Evolutionary conservation across 2,329 filamentous ascomycete species (phyloP).

Genomic region (Chaetomiaceae sp.): DNA sequence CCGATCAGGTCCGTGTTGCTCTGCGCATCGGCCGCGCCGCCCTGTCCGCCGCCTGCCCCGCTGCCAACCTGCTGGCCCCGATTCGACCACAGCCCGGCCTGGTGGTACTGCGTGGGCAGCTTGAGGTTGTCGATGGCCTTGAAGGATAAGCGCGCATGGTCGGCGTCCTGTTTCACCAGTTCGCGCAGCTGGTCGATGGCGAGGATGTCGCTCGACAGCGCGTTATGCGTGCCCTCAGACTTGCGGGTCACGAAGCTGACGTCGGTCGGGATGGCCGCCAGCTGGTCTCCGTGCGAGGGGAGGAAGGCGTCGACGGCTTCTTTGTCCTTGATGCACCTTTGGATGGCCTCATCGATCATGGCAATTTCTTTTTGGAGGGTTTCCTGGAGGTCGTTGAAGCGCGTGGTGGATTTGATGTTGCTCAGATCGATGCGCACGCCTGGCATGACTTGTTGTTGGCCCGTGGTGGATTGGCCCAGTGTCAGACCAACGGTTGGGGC

Average conservation of each 20-base stretch:
- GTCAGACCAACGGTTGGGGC: conserved; percentile 33
- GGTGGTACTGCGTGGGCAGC: conserved; percentile 48
- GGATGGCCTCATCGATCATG: conserved; percentile 72
- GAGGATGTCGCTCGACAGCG: conserved; percentile 39
- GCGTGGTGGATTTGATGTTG: conserved; percentile 78
- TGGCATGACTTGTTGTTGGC: conserved; percentile 54
- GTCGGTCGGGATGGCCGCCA: conserved; percentile 39
- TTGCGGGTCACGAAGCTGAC: conserved; percentile 43
- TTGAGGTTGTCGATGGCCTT: conserved; percentile 45
- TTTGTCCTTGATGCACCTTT: conserved; percentile 72
- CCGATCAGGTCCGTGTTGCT: conserved; percentile 57
- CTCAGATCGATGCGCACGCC: conserved; percentile 75
- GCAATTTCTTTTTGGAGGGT: conserved; percentile 76
- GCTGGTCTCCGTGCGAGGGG: conserved; percentile 47
- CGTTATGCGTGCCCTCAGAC: conserved; percentile 41
- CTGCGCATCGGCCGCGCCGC: conserved; percentile 42
- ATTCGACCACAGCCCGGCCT: conserved; percentile 40
- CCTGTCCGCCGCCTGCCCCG: conserved; percentile 30
- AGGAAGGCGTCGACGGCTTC: conserved; percentile 69
- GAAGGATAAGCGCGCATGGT: conserved; percentile 42
- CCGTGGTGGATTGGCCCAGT: conserved; percentile 46
- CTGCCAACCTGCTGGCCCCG: conserved; percentile 37
- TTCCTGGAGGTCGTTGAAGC: conserved; percentile 85
- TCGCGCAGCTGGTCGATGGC: conserved; percentile 41
- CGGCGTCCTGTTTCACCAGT: conserved; percentile 40